A percentile compares a stretch with the other conserved stretches of the same genome.
Evolutionary conservation across 208 protist species (phyloP).

Genomic region (Porcisia hertigi): DNA sequence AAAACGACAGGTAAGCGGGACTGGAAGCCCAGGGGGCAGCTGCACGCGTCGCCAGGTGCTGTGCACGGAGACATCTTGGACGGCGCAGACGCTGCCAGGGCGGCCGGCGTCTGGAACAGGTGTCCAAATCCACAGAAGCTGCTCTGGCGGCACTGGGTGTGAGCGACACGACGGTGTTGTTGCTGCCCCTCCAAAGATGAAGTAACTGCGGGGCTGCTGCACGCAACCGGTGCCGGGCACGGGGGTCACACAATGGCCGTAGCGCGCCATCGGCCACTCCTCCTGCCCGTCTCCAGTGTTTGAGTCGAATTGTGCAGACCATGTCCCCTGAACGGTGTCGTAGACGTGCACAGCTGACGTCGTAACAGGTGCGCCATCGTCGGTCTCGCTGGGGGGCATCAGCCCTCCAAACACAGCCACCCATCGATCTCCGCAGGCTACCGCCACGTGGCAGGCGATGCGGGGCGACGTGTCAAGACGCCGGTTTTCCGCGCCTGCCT

Average conservation of each 20-base stretch:
- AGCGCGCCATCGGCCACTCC: slow-evolving; percentile 57
- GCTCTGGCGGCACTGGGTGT: slow-evolving; percentile 34
- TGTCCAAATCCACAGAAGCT: slow-evolving; percentile 65
- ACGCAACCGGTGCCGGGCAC: slow-evolving; percentile 42
- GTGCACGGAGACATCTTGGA: slow-evolving; percentile 9
- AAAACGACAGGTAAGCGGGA: slow-evolving; percentile 37
- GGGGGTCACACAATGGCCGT: slow-evolving; percentile 44
- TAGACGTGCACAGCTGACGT: slow-evolving; percentile 46
- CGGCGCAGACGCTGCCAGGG: background rate
- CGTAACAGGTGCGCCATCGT: slow-evolving; percentile 11
- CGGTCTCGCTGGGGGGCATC: background rate
- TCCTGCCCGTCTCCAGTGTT: background rate
- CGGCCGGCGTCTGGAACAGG: background rate
- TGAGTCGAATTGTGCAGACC: slow-evolving; percentile 11
- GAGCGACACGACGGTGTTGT: slow-evolving; percentile 7
- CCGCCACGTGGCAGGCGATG: slow-evolving; percentile 55
- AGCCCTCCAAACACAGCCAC: slow-evolving; percentile 61
- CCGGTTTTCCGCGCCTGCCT: background rate
- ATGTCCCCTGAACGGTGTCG: slow-evolving; percentile 37
- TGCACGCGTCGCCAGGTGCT: slow-evolving; percentile 46
- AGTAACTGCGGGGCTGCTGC: slow-evolving; percentile 19
- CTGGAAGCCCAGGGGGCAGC: slow-evolving; percentile 17
- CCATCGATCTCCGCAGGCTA: slow-evolving; percentile 28
- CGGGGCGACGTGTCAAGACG: slow-evolving; percentile 22
- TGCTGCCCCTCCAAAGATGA: slow-evolving; percentile 33